Evolutionary conservation across 331 rosid genomes (phyloP), one percentile per base, ranked within the genome.

Genomic region (Acacia concinna): DNA sequence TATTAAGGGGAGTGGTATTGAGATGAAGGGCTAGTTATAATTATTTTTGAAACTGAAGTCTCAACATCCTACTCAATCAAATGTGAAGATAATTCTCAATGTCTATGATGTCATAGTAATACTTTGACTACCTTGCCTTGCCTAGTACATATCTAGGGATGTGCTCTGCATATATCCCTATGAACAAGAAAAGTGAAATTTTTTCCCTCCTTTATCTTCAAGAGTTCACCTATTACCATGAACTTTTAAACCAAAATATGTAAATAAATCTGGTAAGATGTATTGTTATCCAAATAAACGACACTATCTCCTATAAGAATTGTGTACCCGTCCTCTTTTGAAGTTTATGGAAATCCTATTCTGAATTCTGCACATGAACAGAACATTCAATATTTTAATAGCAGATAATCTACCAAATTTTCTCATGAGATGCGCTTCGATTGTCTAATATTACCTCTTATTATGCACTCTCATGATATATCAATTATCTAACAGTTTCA

Each of bases 401-500:
- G 70, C 49, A 52, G 52, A n/a, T 63, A 65, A 37, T 78, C 40
- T 44, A 73, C 21, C 34, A 23, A 31, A 8, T 47, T 47, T 40
- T 60, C 28, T 40, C 18, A 21, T 56, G 18, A 23, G 38, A 11
- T 44, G 51, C 23, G 37, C 40, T 52, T 81, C 66, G 56, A 23
- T 6, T 49, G 11, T 49, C 38, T 73, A 46, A 62, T 67, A 9
- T 41, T 27, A 63, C 15, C 18, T 38, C 1, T n/a, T 34, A n/a
- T 71, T 40, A 6, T 57, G 23, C n/a, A 34, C 31, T 32, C n/a
- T 64, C 10, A 8, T n/a, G 72, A 75, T 57, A 64, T 10, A 70
- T 21, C 21, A n/a, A 21, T 27, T 81, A 59, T 75, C 85, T 83
- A 47, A 89, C 46, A 1, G 72, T 32, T 23, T 30, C 5, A 21